Percentiles rank a stretch among this genome's conserved stretches.
phyloP scores from a whole-genome alignment of 371 early-diverging fungal genomes.

The Mucor ambiguus region DNA sequence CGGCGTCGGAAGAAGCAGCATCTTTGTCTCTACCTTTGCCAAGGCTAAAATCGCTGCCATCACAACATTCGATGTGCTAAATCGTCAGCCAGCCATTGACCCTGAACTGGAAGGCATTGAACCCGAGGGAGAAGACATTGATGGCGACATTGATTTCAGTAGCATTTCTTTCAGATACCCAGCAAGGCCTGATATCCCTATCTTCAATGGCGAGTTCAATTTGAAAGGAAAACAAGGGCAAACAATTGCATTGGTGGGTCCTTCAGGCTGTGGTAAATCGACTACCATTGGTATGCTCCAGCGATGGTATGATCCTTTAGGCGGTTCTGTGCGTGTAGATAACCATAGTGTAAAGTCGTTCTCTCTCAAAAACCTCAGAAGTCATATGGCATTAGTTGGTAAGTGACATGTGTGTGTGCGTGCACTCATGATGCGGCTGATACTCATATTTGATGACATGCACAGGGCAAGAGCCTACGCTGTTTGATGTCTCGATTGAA shows the following conservation, averaged over 20 bases:
- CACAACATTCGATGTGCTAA: slow-evolving; percentile 70
- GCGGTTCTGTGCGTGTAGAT: slow-evolving; percentile 70
- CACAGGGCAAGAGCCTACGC: slow-evolving; percentile 74
- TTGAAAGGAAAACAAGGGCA: slow-evolving; percentile 72
- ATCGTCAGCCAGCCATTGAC: slow-evolving; percentile 74
- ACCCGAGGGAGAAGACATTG: slow-evolving; percentile 33
- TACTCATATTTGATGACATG: no score
- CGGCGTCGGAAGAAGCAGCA: slow-evolving; percentile 61
- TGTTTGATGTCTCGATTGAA: slow-evolving; percentile 79
- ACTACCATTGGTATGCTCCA: slow-evolving; percentile 84
- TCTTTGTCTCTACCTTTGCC: slow-evolving; percentile 59
- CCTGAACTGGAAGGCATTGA: slow-evolving; percentile 62
- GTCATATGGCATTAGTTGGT: slow-evolving; percentile 80
- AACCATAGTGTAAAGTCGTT: slow-evolving; percentile 65
- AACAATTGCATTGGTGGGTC: slow-evolving; percentile 86
- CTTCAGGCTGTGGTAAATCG: slow-evolving; percentile 87
- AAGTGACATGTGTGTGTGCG: no score
- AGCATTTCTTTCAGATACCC: slow-evolving; percentile 83
- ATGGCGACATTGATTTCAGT: slow-evolving; percentile 58
- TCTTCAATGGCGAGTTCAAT: slow-evolving; percentile 76
- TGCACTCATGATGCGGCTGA: no score
- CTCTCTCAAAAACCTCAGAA: slow-evolving; percentile 62
- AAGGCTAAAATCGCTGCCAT: slow-evolving; percentile 86
- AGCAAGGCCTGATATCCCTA: slow-evolving; percentile 71
- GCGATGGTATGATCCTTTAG: slow-evolving; percentile 82